A percentile compares a stretch with the other conserved stretches of the same genome.
These are phyloP conservation scores for Talaromyces thailandensis DNA, from an alignment of 495 filamentous ascomycete species.

Conservation along the genomic window DNA sequence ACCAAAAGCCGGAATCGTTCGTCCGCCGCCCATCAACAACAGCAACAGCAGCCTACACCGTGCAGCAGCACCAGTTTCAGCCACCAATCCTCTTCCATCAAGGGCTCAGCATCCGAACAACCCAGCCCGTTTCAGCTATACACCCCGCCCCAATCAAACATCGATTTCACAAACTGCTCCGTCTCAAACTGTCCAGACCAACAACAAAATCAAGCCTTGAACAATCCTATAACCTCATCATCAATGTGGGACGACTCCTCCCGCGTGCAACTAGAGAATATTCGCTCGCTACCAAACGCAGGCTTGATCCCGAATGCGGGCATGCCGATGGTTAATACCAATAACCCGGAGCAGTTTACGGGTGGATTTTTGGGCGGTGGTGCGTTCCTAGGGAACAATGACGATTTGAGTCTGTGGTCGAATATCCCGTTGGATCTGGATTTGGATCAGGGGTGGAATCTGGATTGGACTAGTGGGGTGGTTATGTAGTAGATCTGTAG, in stretches of 20 bases:
- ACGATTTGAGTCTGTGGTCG: slow-evolving; percentile 16
- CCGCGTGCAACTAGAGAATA: slow-evolving; percentile 12
- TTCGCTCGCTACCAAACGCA: slow-evolving; percentile 6
- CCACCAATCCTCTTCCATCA: not conserved
- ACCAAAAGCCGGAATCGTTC: not conserved
- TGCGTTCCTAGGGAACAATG: not conserved
- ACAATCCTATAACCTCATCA: not conserved
- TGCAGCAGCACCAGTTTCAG: not conserved
- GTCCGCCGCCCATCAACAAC: not conserved
- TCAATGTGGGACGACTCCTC: slow-evolving; percentile 10
- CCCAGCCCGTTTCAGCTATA: slow-evolving; percentile 14
- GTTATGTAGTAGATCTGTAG: not conserved
- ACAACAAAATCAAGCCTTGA: not conserved
- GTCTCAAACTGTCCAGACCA: not conserved
- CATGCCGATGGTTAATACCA: slow-evolving; percentile 6
- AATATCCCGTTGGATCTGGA: slow-evolving; percentile 23
- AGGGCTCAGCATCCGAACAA: not conserved
- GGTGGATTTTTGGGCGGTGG: not conserved
- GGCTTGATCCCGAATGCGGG: slow-evolving; percentile 7
- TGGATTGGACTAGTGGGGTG: slow-evolving; percentile 20
- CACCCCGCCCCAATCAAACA: slow-evolving; percentile 18
- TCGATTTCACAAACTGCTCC: not conserved
- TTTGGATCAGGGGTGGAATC: slow-evolving; percentile 31
- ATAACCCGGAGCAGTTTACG: slow-evolving; percentile 15
- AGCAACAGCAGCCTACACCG: not conserved